Conservation (phyloP, 2,329 filamentous ascomycete species). For the Microdochium paspali region DNA sequence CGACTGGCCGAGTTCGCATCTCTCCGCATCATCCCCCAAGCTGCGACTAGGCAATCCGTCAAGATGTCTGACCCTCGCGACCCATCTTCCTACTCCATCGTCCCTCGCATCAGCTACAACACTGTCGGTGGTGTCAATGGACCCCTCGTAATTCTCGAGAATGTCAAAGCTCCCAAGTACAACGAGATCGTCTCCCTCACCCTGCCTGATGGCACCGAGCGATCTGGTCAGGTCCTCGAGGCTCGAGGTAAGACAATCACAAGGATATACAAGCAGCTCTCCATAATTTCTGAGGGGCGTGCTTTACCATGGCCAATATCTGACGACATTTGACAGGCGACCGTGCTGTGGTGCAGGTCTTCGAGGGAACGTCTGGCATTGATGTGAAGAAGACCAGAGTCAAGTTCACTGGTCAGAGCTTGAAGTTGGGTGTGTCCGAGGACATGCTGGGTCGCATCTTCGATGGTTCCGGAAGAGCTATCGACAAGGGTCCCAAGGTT, state of each 20-base stretch:
- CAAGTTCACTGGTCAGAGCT: slow-evolving; percentile 90
- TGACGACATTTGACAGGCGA: slow-evolving; percentile 49
- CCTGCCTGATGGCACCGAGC: slow-evolving; percentile 86
- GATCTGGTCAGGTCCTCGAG: slow-evolving; percentile 93
- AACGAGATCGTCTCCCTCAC: slow-evolving; percentile 98
- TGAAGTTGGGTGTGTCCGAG: slow-evolving; percentile 98
- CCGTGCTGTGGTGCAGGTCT: slow-evolving; percentile 94
- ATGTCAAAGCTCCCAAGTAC: slow-evolving; percentile 96
- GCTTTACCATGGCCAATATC: background rate
- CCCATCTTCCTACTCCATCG: slow-evolving; percentile 49
- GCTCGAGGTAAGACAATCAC: slow-evolving; percentile 64
- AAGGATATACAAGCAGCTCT: too few relatives aligned
- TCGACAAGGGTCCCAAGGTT: slow-evolving; percentile 98
- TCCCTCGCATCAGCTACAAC: slow-evolving; percentile 77
- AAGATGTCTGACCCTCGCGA: slow-evolving; percentile 48
- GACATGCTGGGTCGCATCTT: slow-evolving; percentile 99
- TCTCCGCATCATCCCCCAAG: slow-evolving; percentile 2
- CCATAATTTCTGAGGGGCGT: background rate
- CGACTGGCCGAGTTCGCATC: slow-evolving; percentile 2
- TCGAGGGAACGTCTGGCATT: slow-evolving; percentile 93
- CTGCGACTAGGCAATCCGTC: slow-evolving; percentile 6
- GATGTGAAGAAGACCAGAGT: slow-evolving; percentile 99
- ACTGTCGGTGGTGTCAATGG: slow-evolving; percentile 97
- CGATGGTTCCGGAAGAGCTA: slow-evolving; percentile 93
- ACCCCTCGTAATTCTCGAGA: slow-evolving; percentile 93